Base-by-base conservation (phyloP, 2,329 filamentous ascomycete species). In the Aspergillus pseudonomiae region DNA sequence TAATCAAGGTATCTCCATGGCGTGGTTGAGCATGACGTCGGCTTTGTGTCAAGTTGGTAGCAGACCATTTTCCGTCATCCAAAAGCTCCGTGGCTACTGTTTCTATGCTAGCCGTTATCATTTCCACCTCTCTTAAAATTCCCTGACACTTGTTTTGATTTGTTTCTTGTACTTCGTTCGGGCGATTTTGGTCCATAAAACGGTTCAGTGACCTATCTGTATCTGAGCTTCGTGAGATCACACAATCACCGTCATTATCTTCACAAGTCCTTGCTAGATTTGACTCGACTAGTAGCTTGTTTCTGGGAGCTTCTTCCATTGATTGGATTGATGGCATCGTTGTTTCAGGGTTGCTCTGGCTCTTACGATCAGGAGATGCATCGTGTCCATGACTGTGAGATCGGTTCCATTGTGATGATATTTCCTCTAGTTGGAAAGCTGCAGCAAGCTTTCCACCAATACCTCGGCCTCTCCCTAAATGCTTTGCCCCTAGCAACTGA, bases 381-480 rank as follows among this genome's bases (percentile, higher is more conserved):
- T 52, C 48, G 9, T 32, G 19, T 32, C 28, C 12, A 5, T 32
- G 48, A 3, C 1, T 26, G 3, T 36, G 19, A 39, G 26, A 16
- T 19, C 21, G 30, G 28, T 52, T 19, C 39, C 28, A 6, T 52
- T 57, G 28, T 3, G 24, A 26, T 58, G 28, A 30, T 5, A 7
- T 41, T n/a, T 45, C 39, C 34, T 30, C 55, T 26, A 58, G 61
- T 11, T 61, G 57, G 10, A 74, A 64, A 2, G 70, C 72, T 56
- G 68, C 68, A 24, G 63, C 50, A 11, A 74, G 65, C 41, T 72
- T 74, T 50, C 68, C 28, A 1, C 69, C 73, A 26, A 74, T 64
- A 24, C 52, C 43, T 48, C 66, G 63, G 2, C 73, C 73, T 61
- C 70, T 70, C 21, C 72, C 70, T 59, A 60, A 46, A 45, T 43